phyloP scores from a whole-genome alignment of 805 yeast genomes.

The Candida andamanensis region DNA sequence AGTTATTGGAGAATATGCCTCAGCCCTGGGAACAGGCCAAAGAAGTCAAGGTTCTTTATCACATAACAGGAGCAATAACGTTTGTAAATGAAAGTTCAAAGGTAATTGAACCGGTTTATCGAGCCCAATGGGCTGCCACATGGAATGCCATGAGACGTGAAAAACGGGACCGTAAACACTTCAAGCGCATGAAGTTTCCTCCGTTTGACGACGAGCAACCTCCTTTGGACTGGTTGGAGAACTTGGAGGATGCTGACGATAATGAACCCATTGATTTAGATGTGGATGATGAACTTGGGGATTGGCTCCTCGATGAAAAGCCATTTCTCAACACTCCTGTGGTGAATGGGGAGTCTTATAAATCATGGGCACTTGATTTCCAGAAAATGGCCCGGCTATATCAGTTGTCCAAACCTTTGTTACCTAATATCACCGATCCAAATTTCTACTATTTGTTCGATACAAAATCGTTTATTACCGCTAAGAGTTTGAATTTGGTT shows the following conservation, averaged over 20 bases:
- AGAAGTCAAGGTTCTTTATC: conserved; percentile 86
- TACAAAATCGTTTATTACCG: conserved; percentile 75
- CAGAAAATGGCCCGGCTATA: conserved; percentile 61
- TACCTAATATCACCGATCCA: conserved; percentile 52
- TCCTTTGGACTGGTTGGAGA: conserved; percentile 77
- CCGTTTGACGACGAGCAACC: conserved; percentile 98
- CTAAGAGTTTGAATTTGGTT: conserved; percentile 82
- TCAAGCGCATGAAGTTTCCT: conserved; percentile 90
- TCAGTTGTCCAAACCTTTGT: conserved; percentile 64
- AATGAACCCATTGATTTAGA: conserved; percentile 66
- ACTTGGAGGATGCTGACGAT: conserved; percentile 66
- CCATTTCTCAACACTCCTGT: conserved; percentile 52
- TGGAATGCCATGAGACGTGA: conserved; percentile 95
- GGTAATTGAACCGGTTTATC: conserved; percentile 86
- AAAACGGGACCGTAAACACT: conserved; percentile 83
- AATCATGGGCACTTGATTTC: conserved; percentile 60
- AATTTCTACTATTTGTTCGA: conserved; percentile 72
- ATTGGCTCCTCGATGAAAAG: conserved; percentile 77
- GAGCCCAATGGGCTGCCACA: conserved; percentile 92
- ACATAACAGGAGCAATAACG: conserved; percentile 88
- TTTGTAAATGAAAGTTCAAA: conserved; percentile 90
- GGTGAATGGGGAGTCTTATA: conserved; percentile 76
- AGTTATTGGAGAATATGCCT: conserved; percentile 92
- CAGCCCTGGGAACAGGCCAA: conserved; percentile 94
- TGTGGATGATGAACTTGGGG: conserved; percentile 59